Percentiles rank a stretch among this genome's conserved stretches.
Evolutionary conservation across 2,329 filamentous ascomycete genomes (phyloP).

Genomic region (Nemania abortiva): DNA sequence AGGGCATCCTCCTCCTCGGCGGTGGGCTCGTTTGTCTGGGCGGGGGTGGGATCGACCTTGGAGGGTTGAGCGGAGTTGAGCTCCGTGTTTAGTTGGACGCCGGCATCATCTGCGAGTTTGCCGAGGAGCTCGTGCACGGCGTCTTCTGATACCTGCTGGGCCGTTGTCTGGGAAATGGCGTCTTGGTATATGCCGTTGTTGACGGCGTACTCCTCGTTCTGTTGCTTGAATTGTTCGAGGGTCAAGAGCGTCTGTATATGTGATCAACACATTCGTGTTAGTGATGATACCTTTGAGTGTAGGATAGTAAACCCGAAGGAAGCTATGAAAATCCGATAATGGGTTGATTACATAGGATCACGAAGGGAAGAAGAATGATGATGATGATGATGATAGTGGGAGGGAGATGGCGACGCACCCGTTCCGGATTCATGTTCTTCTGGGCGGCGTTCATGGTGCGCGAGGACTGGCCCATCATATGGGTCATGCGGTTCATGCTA

Average conservation of each 20-base stretch:
- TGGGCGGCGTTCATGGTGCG: slow-evolving; percentile 70
- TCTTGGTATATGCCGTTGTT: slow-evolving; percentile 84
- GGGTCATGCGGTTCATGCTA: slow-evolving; percentile 73
- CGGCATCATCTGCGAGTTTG: slow-evolving; percentile 88
- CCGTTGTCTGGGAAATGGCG: slow-evolving; percentile 81
- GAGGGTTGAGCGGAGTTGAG: slow-evolving; percentile 70
- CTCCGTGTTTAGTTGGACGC: slow-evolving; percentile 83
- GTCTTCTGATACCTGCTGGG: slow-evolving; percentile 80
- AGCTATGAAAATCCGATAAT: no score
- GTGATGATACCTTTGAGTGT: background rate
- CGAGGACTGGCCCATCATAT: slow-evolving; percentile 72
- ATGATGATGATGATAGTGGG: background rate
- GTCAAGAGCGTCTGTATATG: slow-evolving; percentile 65
- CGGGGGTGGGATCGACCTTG: slow-evolving; percentile 65
- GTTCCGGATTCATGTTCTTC: slow-evolving; percentile 69
- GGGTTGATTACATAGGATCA: background rate
- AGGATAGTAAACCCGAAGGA: background rate
- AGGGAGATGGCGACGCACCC: slow-evolving; percentile 52
- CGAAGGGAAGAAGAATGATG: background rate
- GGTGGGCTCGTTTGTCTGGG: slow-evolving; percentile 72
- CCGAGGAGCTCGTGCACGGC: slow-evolving; percentile 88
- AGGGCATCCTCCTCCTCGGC: slow-evolving; percentile 84
- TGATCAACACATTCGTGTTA: background rate
- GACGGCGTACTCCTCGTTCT: slow-evolving; percentile 74
- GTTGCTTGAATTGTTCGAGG: slow-evolving; percentile 70